Percentiles rank a stretch among this genome's conserved stretches.
Conservation (phyloP, 2,329 filamentous ascomycete genomes). For the Cordyceps sp. region DNA sequence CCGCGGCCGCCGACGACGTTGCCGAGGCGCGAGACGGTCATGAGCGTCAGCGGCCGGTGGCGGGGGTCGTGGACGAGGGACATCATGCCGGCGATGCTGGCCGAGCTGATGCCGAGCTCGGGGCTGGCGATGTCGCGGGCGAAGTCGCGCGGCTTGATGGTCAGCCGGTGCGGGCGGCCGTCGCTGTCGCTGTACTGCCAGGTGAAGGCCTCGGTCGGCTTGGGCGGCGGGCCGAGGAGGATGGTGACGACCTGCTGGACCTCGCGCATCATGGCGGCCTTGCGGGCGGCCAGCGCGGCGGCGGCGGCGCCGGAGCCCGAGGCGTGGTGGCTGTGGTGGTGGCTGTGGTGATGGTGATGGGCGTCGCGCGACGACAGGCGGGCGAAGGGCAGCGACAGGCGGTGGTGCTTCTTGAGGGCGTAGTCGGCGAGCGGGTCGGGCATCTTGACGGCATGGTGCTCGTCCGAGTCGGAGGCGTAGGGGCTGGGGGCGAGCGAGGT, state of each 20-base stretch:
- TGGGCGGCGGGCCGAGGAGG: constrained; percentile 64
- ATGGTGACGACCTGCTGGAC: constrained; percentile 70
- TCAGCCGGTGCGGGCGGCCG: constrained; percentile 45
- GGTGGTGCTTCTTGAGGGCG: no score
- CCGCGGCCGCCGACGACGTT: constrained; percentile 65
- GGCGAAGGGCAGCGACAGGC: no score
- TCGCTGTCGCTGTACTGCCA: constrained; percentile 67
- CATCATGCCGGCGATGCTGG: constrained; percentile 52
- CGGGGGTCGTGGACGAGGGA: constrained; percentile 77
- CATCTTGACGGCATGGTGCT: no score
- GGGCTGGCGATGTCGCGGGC: constrained; percentile 48
- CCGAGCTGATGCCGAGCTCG: constrained; percentile 39
- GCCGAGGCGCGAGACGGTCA: constrained; percentile 64
- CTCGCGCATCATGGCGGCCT: constrained; percentile 62
- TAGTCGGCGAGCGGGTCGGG: no score
- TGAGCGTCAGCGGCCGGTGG: constrained; percentile 52
- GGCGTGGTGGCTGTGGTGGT: no score
- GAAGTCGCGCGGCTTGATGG: constrained; percentile 53
- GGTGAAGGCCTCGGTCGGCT: constrained; percentile 49
- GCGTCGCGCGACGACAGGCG: no score
- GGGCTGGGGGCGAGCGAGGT: no score
- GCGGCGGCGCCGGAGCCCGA: constrained; percentile 12
- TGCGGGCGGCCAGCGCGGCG: constrained; percentile 30
- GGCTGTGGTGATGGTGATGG: no score
- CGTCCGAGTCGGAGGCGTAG: no score